Base-by-base conservation (phyloP, 129 eudicot species). In the Tagetes patula region DNA sequence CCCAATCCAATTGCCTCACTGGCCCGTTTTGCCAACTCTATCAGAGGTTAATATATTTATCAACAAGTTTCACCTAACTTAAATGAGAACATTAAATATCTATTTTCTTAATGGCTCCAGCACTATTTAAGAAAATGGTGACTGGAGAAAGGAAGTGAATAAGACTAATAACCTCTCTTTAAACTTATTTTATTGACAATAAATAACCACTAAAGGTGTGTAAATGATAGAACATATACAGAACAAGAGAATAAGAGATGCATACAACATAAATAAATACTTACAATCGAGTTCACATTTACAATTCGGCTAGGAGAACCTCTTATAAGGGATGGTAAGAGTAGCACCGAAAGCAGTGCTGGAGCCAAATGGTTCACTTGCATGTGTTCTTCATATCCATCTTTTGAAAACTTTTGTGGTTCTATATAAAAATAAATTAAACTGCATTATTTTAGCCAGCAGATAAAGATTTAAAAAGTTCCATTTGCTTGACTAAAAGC, bases 341-440 rank as follows among this genome's bases (percentile, higher is more conserved):
- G 97, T 66, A 94, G 32, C 58, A 90, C 67, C 12, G 99, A 88
- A 54, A 94, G 89, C 84, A 94, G 76, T 68, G 99, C 96, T 43
- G 99, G 99, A 55, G 97, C 96, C 46, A 94, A 84, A 82, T 94
- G 99, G 77, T 94, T 94, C 75, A 94, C 99, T 94, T 94, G 99
- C 97, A 94, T 75, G 73, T 94, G 98, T 67, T 81, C 89, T 86
- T 94, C 98, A 82, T 86, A 81, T 54, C 97, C 98, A 60, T 94
- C 96, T 74, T 78, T 86, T 3, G 98, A 94, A 69, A 90, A 72
- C 75, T 84, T 94, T 70, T 94, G 99, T 3, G 97, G 94, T 81
- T 94, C 99, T 94, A 81, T 69, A 78, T 76, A 27, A 66, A 38
- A 36, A 53, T 69, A 8, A 70, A 61, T 36, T 20, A 48, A n/a